Evolutionary conservation across 768 basidiomycete species (phyloP).

Genomic region (Rhizopogon vulgaris): DNA sequence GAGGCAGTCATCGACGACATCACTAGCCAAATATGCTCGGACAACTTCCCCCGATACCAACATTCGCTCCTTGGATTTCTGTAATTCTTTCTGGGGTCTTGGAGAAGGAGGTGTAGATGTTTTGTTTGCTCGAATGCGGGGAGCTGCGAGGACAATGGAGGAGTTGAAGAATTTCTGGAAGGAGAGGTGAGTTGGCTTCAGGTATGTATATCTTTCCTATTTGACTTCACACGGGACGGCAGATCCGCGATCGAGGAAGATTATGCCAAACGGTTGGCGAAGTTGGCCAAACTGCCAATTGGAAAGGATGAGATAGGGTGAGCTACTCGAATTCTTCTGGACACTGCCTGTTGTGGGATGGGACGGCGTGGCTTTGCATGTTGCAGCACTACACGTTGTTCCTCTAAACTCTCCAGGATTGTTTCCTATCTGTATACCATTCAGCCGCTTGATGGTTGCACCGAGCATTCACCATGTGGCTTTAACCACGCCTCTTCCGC

Average conservation of each 20-base stretch:
- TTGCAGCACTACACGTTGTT: slow-evolving; percentile 1
- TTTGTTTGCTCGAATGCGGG: slow-evolving; percentile 83
- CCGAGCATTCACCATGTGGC: background rate
- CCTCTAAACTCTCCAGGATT: background rate
- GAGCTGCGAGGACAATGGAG: slow-evolving; percentile 80
- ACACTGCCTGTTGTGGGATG: slow-evolving; percentile 1
- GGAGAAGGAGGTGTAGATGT: slow-evolving; percentile 88
- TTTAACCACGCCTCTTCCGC: too few relatives aligned
- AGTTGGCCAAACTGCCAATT: slow-evolving; percentile 67
- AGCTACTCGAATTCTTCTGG: slow-evolving; percentile 25
- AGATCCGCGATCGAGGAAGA: slow-evolving; percentile 93
- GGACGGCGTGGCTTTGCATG: background rate
- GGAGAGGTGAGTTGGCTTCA: slow-evolving; percentile 61
- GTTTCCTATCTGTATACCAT: background rate
- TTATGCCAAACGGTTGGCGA: slow-evolving; percentile 79
- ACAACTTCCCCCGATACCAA: slow-evolving; percentile 39
- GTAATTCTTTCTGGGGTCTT: slow-evolving; percentile 94
- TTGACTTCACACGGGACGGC: slow-evolving; percentile 6
- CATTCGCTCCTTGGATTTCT: slow-evolving; percentile 72
- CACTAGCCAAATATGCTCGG: slow-evolving; percentile 64
- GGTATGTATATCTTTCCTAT: background rate
- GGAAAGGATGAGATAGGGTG: slow-evolving; percentile 95
- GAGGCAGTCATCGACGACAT: slow-evolving; percentile 78
- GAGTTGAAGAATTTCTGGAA: slow-evolving; percentile 88
- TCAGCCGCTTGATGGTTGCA: background rate